These are phyloP conservation scores for Pestalotiopsis sp. DNA, from an alignment of 2,329 filamentous ascomycete species.

Conservation along the genomic window DNA sequence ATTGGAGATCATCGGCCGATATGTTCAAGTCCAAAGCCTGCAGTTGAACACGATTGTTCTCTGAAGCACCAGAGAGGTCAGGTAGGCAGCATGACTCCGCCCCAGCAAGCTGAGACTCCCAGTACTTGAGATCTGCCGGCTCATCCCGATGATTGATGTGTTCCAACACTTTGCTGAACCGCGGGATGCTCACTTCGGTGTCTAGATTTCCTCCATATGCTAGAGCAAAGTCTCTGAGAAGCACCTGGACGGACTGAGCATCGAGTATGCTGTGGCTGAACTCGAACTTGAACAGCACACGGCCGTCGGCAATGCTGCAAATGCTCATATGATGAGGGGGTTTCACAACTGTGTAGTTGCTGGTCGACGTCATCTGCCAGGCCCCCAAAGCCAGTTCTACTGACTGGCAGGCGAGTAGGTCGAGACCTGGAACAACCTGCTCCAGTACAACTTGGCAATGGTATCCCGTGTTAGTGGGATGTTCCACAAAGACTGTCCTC, in stretches of 20 bases:
- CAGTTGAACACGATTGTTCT: background rate
- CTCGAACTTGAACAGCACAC: slow-evolving; percentile 10
- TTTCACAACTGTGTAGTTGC: background rate
- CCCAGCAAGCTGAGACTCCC: slow-evolving; percentile 8
- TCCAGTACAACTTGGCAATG: slow-evolving; percentile 11
- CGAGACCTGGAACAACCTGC: background rate
- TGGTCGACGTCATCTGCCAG: slow-evolving; percentile 5
- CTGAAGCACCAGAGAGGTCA: slow-evolving; percentile 2
- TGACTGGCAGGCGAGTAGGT: background rate
- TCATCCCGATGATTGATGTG: background rate
- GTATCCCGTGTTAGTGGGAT: slow-evolving; percentile 12
- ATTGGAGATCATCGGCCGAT: background rate
- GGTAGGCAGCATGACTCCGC: slow-evolving; percentile 14
- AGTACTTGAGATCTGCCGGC: background rate
- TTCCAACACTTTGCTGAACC: slow-evolving; percentile 13
- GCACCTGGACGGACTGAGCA: slow-evolving; percentile 9
- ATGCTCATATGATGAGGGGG: slow-evolving; percentile 13
- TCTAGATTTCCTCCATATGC: slow-evolving; percentile 3
- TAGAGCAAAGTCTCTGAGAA: slow-evolving; percentile 10
- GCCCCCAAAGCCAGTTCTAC: slow-evolving; percentile 1
- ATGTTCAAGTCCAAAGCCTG: slow-evolving; percentile 1
- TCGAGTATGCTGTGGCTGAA: slow-evolving; percentile 15
- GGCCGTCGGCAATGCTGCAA: slow-evolving; percentile 9
- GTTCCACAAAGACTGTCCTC: slow-evolving; percentile 13
- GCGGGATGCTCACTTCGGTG: background rate